phyloP scores from a whole-genome alignment of 345 rosid species.

The rapeseed (Brassica napus) region Da-Ae NC_063438.1:15512501-15513000 shows the following conservation, averaged over 20 bases:
- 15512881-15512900: slow-evolving; percentile 65
- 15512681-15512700: slow-evolving; percentile 80
- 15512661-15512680: slow-evolving; percentile 76
- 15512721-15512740: slow-evolving; percentile 77
- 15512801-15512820: slow-evolving; percentile 76
- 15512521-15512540: slow-evolving; percentile 79
- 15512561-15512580: slow-evolving; percentile 91
- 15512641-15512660: slow-evolving; percentile 85
- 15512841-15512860: slow-evolving; percentile 83
- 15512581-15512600: slow-evolving; percentile 75
- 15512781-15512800: slow-evolving; percentile 82
- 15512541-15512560: slow-evolving; percentile 86
- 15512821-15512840: slow-evolving; percentile 82
- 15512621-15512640: slow-evolving; percentile 80
- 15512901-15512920: slow-evolving; percentile 67
- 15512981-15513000: slow-evolving; percentile 78
- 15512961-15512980: slow-evolving; percentile 75
- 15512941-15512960: slow-evolving; percentile 75
- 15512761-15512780: slow-evolving; percentile 79
- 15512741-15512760: slow-evolving; percentile 74
- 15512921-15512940: slow-evolving; percentile 80
- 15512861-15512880: slow-evolving; percentile 71
- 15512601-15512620: slow-evolving; percentile 78
- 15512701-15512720: slow-evolving; percentile 90
- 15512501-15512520: slow-evolving; percentile 88